Base-by-base conservation (phyloP, 306 rosid genomes). In the Oemleria cerasiformis region DNA sequence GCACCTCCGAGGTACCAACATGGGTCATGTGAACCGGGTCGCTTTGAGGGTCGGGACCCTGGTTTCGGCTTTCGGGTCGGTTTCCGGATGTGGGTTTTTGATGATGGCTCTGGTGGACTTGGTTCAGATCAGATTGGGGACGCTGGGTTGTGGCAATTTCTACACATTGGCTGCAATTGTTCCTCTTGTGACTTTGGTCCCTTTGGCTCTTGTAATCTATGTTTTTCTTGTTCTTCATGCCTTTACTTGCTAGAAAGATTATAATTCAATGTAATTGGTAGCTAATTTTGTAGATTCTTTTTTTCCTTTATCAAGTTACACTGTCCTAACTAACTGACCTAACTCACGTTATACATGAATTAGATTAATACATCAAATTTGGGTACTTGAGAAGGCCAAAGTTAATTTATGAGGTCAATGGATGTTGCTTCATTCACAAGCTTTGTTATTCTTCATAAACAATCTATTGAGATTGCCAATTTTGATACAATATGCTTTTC, bases 181-280 rank as follows among this genome's bases (percentile, higher is more conserved):
- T 68, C 96, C 97, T 19, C 68, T 88, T 88, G 94, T 91, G 65
- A 49, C 81, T 86, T 82, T 93, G 74, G 96, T 93, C 73, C 97
- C 96, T 20, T 2, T 72, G 67, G 97, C 92, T 1, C 81, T 93
- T 0, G 41, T 82, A 4, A 79, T 94, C 72, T 88, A 91, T 75
- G 70, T 91, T 20, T 19, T 67, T 82, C 96, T 91, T 21, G 86
- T 87, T 13, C 87, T 89, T 68, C 86, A 87, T 51, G 89, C 97
- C 23, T 84, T 94, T 48, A 70, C 86, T 73, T 82, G 96, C 78
- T 87, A 83, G 81, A 19, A 19, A 59, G 3, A 10, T 34, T 30
- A 2, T 21, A 45, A 45, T 7, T 34, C 20, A 15, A 59, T 38
- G 6, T 15, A 43, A 53, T 14, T 0, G 16, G 14, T 9, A 3